phyloP scores from a whole-genome alignment of 345 rosid genomes.

The Lenwebbia sp. region DNA sequence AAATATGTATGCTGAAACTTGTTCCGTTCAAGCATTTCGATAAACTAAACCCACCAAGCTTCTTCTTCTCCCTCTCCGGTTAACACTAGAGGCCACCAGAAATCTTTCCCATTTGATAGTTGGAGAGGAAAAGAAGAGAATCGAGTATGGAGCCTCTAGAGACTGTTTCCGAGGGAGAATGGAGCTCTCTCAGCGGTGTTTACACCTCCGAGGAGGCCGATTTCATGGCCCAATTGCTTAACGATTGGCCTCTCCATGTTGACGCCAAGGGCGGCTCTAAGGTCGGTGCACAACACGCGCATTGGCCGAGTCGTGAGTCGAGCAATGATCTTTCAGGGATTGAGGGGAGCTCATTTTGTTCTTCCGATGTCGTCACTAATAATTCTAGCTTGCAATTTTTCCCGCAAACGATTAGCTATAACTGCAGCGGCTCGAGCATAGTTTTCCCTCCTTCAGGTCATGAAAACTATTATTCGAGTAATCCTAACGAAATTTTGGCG shows the following conservation, averaged over 20 bases:
- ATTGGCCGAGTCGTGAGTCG: slow-evolving; percentile 25
- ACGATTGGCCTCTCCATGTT: slow-evolving; percentile 9
- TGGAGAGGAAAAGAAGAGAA: not conserved
- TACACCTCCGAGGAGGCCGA: slow-evolving; percentile 60
- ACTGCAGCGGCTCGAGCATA: not conserved
- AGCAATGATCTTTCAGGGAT: slow-evolving; percentile 8
- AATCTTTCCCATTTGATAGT: not conserved
- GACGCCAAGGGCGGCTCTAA: slow-evolving; percentile 3
- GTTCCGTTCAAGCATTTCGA: slow-evolving; percentile 8
- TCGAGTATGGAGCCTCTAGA: not conserved
- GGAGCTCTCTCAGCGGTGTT: slow-evolving; percentile 51
- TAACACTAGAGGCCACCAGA: not conserved
- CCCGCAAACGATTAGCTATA: not conserved
- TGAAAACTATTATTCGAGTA: slow-evolving; percentile 15
- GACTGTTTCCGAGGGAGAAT: slow-evolving; percentile 30
- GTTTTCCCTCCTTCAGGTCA: slow-evolving; percentile 9
- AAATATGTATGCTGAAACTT: slow-evolving; percentile 5
- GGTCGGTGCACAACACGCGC: not conserved
- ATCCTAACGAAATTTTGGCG: not conserved
- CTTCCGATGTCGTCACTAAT: not conserved
- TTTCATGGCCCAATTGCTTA: slow-evolving; percentile 63
- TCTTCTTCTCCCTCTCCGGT: not conserved
- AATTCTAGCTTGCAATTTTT: not conserved
- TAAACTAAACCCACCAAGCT: not conserved
- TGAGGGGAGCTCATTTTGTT: slow-evolving; percentile 1